Conservation (phyloP, 169 alveolate species). For the Plasmodium cynomolgi region DNA sequence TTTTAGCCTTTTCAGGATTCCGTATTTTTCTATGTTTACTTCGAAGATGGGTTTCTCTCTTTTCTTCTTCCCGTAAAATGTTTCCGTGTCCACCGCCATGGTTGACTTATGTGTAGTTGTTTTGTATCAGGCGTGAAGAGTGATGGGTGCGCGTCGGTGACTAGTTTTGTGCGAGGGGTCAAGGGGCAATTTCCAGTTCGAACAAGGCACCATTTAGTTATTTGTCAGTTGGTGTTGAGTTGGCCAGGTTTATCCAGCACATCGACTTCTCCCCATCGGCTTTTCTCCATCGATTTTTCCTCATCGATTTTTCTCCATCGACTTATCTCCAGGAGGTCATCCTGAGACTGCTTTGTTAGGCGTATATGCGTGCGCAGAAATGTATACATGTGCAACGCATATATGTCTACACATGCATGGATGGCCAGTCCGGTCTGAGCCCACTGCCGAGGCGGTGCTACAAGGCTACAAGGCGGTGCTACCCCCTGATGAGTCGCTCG, state of each 20-base stretch:
- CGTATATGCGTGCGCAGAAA: not conserved
- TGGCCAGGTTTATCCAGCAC: not conserved
- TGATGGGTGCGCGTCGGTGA: not conserved
- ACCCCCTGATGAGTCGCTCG: no score
- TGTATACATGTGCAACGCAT: not conserved
- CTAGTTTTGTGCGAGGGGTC: not conserved
- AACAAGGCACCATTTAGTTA: not conserved
- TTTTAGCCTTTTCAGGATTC: constrained; percentile 19
- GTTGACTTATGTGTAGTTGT: not conserved
- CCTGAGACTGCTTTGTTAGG: not conserved
- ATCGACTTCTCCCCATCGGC: not conserved
- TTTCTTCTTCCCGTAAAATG: constrained; percentile 66
- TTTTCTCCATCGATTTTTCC: not conserved
- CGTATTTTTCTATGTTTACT: constrained; percentile 44
- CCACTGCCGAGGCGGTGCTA: not conserved
- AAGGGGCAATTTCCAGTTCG: not conserved
- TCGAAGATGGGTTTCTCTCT: constrained; percentile 6
- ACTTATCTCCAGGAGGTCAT: not conserved
- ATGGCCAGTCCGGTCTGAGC: not conserved
- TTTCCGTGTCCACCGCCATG: constrained; percentile 53
- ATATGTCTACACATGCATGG: not conserved
- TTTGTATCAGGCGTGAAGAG: not conserved
- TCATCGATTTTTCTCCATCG: not conserved
- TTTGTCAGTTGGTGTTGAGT: not conserved
- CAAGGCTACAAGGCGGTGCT: not conserved